Base-by-base conservation (phyloP, 2,329 filamentous ascomycete genomes). In the Dactylonectria estremocensis region DNA sequence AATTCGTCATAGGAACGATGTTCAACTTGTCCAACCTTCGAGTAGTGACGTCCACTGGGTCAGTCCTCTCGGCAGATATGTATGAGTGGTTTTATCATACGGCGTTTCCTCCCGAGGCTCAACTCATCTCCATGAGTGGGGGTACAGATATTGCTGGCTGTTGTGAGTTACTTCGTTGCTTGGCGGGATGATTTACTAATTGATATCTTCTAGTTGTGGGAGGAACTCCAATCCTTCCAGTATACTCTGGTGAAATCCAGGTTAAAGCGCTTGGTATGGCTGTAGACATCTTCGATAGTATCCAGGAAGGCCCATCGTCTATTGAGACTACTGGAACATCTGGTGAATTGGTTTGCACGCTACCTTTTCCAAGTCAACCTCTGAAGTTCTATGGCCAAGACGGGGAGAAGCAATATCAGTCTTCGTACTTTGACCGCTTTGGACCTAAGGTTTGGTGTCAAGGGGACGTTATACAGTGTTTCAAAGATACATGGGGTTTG, bases 261-360 rank as follows among this genome's bases (percentile, higher is more conserved):
- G 48, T 11, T 5, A 69, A 69, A 9, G 68, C 66, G 8, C 60
- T 70, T 7, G 68, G 68, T 2, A 69, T 70, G 68, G 66, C 66
- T 2, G 59, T 70, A 2, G 63, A 70, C 7, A 52, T 69, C 24
- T 55, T 58, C 4, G 68, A 70, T n/a, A 40, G 20, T 13, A 16
- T 10, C 11, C 54, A 8, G 33, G 7, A 33, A 1, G 3, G 22
- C 1, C 18, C 33, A 14, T 9, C 56, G 2, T 61, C 60, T 2
- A 20, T 64, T 9, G 49, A 61, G 16, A 3, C 18, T 2, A 57
- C 60, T n/a, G 61, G 65, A 11, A 8, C n/a, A 5, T 18, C 55
- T 3, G 55, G 65, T 7, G 63, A 66, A 16, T 14, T 66, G 13
- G 63, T 61, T 14, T 61, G 56, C 24, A 61, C 45, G 2, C 20